Base-by-base conservation (phyloP, 176 grass and related monocot genomes). In the Triticum aestivum region DNA sequence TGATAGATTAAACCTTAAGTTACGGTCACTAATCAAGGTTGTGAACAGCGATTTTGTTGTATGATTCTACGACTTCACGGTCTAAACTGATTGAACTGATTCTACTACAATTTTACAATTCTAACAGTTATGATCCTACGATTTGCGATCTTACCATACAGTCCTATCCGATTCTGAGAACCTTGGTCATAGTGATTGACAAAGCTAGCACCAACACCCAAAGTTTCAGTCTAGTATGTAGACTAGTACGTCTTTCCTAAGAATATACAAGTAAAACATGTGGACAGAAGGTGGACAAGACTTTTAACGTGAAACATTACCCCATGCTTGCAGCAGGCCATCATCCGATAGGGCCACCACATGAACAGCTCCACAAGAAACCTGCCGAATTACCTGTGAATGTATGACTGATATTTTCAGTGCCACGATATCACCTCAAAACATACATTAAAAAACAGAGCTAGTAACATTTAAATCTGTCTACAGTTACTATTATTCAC, bases 311-410 rank as follows among this genome's bases (percentile, higher is more conserved):
- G 73, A 33, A 45, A 85, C 74, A 79, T 83, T 98, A 98, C 96
- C 96, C 96, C 96, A 96, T 89, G 91, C 86, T 94, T 98, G 96
- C 62, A 98, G 92, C 26, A 92, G 77, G 79, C 96, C 93, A 86
- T 96, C 88, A 79, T 96, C 91, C 38, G 96, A 98, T 61, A 98
- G 79, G 80, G 90, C 92, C 71, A 96, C 71, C 3, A 98, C 96
- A 89, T 96, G 96, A 85, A 80, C 91, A 80, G 93, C 77, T 41
- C 93, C 96, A 84, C 96, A 98, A 83, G 96, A 96, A 83, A 98
- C 93, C 83, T 98, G 93, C 37, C 73, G 68, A 75, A 98, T 91
- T 51, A 94, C 91, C 96, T 98, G 88, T 51, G 42, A 9, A 78
- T 9, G 71, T 72, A 90, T 37, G 24, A 54, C 69, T 51, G 10